Conservation (phyloP, 768 basidiomycete species). For the Suillus americanus region DNA sequence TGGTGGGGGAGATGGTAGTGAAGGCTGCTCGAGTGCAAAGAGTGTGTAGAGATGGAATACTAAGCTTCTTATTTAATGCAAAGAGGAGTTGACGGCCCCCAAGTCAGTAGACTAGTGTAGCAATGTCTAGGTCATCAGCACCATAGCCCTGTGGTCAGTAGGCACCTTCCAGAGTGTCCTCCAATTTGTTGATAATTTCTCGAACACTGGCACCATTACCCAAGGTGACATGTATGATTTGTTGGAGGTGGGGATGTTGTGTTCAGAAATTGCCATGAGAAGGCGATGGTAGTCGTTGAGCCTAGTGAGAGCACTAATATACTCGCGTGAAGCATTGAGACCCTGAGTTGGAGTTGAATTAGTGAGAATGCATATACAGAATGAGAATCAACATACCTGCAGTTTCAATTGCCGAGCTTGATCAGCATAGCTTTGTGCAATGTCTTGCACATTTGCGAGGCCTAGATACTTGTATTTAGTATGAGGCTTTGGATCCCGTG, state of each 20-base stretch:
- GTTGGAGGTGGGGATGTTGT: conserved; percentile 6
- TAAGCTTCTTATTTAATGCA: conserved; percentile 12
- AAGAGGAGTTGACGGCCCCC: conserved; percentile 14
- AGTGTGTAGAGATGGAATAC: conserved; percentile 14
- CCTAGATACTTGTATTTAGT: not conserved
- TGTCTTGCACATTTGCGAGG: not conserved
- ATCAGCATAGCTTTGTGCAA: not conserved
- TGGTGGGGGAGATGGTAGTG: conserved; percentile 11
- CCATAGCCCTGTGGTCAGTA: not conserved
- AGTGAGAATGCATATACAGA: not conserved
- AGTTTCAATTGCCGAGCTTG: not conserved
- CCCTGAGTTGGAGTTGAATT: too few relatives aligned
- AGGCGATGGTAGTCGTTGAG: conserved; percentile 5
- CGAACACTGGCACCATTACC: conserved; percentile 11
- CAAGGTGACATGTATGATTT: conserved; percentile 8
- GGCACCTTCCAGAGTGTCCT: conserved; percentile 3
- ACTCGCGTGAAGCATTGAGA: too few relatives aligned
- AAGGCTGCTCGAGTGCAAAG: conserved; percentile 8
- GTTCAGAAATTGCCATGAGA: conserved; percentile 6
- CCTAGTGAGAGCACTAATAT: too few relatives aligned
- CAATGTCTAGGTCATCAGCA: conserved; percentile 8
- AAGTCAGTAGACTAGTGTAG: conserved; percentile 9
- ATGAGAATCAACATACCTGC: not conserved
- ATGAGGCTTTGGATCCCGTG: not conserved
- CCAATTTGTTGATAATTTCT: conserved; percentile 8